Evolutionary conservation across 768 basidiomycete genomes (phyloP).

Genomic region (Phaffia tasmanica): DNA sequence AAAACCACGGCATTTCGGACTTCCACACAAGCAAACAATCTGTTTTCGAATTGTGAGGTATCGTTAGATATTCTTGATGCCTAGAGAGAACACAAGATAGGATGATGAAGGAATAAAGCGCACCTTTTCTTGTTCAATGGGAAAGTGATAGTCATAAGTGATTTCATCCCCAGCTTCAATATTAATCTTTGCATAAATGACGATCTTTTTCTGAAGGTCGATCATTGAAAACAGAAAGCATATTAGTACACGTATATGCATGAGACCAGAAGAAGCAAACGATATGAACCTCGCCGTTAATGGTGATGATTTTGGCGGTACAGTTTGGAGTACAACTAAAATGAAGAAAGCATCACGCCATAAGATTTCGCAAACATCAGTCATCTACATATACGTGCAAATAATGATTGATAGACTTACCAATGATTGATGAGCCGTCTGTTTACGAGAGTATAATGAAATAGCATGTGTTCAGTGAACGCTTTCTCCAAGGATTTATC

Average conservation of each 20-base stretch:
- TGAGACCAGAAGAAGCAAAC: too few species aligned
- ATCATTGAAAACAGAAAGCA: neutral
- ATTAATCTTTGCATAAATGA: conserved; percentile 94
- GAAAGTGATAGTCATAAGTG: conserved; percentile 99
- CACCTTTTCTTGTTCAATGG: conserved; percentile 86
- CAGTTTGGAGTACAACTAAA: conserved; percentile 73
- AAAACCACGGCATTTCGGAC: conserved; percentile 22
- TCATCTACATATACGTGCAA: conserved; percentile 15
- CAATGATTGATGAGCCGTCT: neutral
- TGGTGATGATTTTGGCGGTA: conserved; percentile 45
- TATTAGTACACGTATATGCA: neutral
- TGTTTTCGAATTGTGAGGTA: neutral
- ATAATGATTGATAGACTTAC: neutral
- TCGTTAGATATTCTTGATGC: neutral
- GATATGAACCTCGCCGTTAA: conserved; percentile 38
- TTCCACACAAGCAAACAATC: conserved; percentile 26
- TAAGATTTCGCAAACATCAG: conserved; percentile 12
- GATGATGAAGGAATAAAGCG: conserved; percentile 12
- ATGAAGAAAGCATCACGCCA: conserved; percentile 13
- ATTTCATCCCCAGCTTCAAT: conserved; percentile 97
- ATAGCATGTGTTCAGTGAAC: conserved; percentile 3
- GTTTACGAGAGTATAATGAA: neutral
- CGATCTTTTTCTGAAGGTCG: conserved; percentile 70
- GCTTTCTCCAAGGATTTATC: too few species aligned
- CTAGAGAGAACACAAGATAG: neutral